Evolutionary conservation across 2,329 filamentous ascomycete genomes (phyloP), one percentile per base, ranked within the genome.

Genomic region (Fusarium incarnatum): DNA sequence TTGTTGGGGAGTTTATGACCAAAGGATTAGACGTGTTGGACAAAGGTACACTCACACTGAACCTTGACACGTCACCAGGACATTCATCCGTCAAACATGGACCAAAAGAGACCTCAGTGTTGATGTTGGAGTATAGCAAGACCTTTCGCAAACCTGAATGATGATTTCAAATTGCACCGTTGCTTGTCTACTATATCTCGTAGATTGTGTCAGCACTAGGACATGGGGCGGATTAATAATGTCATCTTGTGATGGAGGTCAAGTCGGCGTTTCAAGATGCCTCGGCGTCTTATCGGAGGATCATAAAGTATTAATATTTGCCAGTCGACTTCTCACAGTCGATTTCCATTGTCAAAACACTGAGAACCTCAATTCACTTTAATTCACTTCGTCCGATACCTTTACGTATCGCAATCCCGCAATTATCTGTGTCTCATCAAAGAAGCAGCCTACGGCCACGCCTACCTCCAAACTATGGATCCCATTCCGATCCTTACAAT

Each of bases 401-500:
- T 18, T 12, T 5, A 16, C 30, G 4, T 15, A 32, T 32, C 13
- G 13, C 3, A 32, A 32, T 16, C 3, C 13, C 18, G 4, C 10
- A n/a, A 18, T n/a, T 6, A 4, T n/a, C 18, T 37, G 34, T 32
- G 30, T 12, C 3, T 15, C 7, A n/a, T 8, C 8, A 20, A 34
- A 34, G 15, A 4, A 15, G 7, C 23, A 22, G 16, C 11, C 23
- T 12, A 3, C 6, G 16, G 7, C 23, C 6, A 13, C 9, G 5
- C 16, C 3, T 18, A 4, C 5, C 9, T 9, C 16, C 13, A 8
- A 10, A 52, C 7, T 15, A 42, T 53, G 49, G 34, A 28, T 2
- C n/a, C 48, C 1, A 52, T 64, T 4, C n/a, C 48, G 0, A 4
- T 68, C 1, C 48, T 68, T 1, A 68, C 64, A 0, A 60, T 68